Conservation (phyloP, 495 filamentous ascomycete genomes). For the Echria macrotheca region DNA sequence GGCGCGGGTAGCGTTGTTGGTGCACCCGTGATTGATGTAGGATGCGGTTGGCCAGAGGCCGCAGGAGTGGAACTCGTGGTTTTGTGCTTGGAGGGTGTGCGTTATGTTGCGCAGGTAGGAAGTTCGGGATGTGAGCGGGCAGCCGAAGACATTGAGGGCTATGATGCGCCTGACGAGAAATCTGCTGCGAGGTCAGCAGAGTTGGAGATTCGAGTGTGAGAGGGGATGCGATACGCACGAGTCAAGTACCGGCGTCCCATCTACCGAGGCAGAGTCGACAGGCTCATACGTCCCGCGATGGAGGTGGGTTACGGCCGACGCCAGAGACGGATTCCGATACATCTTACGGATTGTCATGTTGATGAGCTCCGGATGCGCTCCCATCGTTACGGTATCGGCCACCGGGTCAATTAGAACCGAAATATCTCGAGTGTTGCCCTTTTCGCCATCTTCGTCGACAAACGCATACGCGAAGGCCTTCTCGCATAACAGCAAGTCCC, state of each 20-base stretch:
- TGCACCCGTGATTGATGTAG: background rate
- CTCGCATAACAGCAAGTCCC: slow-evolving; percentile 51
- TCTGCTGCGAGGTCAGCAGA: background rate
- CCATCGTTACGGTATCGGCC: too few species aligned
- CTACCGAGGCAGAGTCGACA: background rate
- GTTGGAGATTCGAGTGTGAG: background rate
- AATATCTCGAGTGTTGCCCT: too few species aligned
- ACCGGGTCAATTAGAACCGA: too few species aligned
- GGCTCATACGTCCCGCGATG: background rate
- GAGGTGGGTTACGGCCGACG: background rate
- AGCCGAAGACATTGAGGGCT: slow-evolving; percentile 1
- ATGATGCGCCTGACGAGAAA: slow-evolving; percentile 1
- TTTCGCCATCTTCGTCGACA: background rate
- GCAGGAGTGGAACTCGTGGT: background rate
- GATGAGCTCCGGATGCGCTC: background rate
- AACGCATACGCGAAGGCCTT: slow-evolving; percentile 46
- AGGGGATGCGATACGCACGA: background rate
- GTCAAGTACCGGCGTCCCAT: background rate
- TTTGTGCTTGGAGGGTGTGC: slow-evolving; percentile 1
- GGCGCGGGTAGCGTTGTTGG: background rate
- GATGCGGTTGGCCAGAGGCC: background rate
- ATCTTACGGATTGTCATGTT: background rate
- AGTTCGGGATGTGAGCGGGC: background rate
- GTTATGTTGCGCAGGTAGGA: background rate
- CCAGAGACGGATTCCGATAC: background rate